These are phyloP conservation scores for Dictyostelium citrinum DNA, from an alignment of 78 protist genomes.

Conservation along the genomic window DNA sequence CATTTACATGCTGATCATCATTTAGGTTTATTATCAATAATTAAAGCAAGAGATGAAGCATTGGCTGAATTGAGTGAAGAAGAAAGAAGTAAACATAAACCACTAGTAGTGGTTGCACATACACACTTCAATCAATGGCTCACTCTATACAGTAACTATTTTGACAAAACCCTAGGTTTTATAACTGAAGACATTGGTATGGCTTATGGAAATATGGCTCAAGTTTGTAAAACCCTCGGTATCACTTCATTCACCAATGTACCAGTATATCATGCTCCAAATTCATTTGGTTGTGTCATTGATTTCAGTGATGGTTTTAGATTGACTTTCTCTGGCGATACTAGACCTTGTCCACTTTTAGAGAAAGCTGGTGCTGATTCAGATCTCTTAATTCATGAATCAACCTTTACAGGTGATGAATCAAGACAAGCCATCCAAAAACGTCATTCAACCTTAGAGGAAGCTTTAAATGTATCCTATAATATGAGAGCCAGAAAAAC, in stretches of 20 bases:
- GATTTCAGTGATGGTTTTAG: slow-evolving; percentile 62
- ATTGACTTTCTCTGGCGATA: slow-evolving; percentile 91
- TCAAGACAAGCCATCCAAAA: slow-evolving; percentile 66
- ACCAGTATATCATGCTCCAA: slow-evolving; percentile 79
- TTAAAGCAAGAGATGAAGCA: not conserved
- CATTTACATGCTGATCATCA: slow-evolving; percentile 99
- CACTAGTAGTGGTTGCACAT: not conserved
- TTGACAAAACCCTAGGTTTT: not conserved
- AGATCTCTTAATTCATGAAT: slow-evolving; percentile 92
- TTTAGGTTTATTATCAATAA: slow-evolving; percentile 83
- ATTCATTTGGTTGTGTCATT: slow-evolving; percentile 79
- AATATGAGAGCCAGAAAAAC: slow-evolving; percentile 83
- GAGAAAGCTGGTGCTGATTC: slow-evolving; percentile 68
- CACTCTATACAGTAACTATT: not conserved
- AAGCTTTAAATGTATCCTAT: slow-evolving; percentile 83
- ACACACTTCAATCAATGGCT: not conserved
- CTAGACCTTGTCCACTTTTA: slow-evolving; percentile 86
- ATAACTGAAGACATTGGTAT: not conserved
- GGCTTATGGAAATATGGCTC: not conserved
- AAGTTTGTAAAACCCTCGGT: not conserved
- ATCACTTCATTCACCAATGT: slow-evolving; percentile 1
- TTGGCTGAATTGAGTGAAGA: not conserved
- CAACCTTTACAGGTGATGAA: slow-evolving; percentile 93
- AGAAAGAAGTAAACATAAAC: not conserved
- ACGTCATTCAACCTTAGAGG: slow-evolving; percentile 83